Percentiles rank a stretch among this genome's conserved stretches.
Conservation (phyloP, 441 rosid species). For the Erodium trifolium region DNA sequence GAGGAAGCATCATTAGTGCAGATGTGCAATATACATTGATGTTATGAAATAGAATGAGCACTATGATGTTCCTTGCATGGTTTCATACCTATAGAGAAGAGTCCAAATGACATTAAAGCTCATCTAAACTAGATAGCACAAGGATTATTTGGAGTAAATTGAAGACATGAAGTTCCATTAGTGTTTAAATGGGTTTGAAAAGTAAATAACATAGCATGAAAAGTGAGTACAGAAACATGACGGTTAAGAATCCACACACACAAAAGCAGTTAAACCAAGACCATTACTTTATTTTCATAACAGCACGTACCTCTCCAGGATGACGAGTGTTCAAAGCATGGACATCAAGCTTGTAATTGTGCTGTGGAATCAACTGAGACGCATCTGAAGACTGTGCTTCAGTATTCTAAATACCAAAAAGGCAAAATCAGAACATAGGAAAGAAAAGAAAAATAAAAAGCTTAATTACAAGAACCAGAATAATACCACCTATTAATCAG, state of each 20-base stretch:
- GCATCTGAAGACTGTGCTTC: slow-evolving; percentile 72
- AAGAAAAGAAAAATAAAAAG: background rate
- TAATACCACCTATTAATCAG: background rate
- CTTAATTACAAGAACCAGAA: background rate
- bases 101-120: background rate
- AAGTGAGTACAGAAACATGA: no score
- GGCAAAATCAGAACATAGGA: slow-evolving; percentile 13
- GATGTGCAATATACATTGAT: background rate
- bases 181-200: no score
- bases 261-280: background rate
- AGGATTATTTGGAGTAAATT: background rate
- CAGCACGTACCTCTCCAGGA: slow-evolving; percentile 75
- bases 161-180: background rate
- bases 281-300: background rate
- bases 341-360: slow-evolving; percentile 92
- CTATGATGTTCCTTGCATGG: background rate
- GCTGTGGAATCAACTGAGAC: slow-evolving; percentile 82
- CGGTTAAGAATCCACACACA: background rate
- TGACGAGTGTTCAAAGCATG: slow-evolving; percentile 81
- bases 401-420: slow-evolving; percentile 50
- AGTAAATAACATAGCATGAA: no score
- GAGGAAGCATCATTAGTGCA: slow-evolving; percentile 1
- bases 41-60: background rate
- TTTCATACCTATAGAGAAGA: background rate
- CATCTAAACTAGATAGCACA: background rate